Conservation (phyloP, 2,329 filamentous ascomycete species). For the Claviceps lovelessii region DNA sequence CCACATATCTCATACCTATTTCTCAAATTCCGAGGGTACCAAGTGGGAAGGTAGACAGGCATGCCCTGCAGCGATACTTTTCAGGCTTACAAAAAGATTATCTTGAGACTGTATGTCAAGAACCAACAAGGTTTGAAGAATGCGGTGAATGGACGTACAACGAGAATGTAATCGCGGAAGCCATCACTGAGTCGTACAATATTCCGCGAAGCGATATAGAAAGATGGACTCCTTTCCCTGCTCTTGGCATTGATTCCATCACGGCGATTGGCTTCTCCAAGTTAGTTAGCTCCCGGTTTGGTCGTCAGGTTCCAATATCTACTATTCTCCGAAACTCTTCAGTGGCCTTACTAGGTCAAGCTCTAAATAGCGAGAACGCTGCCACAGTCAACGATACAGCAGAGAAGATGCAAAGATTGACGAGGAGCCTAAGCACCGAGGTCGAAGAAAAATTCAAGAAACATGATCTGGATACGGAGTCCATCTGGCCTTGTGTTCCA, state of each 20-base stretch:
- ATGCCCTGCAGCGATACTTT: constrained; percentile 35
- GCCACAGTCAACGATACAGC: not conserved
- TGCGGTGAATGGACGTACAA: constrained; percentile 33
- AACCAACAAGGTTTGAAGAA: constrained; percentile 15
- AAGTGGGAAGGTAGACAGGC: constrained; percentile 61
- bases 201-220: constrained; percentile 33
- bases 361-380: constrained; percentile 3
- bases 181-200: constrained; percentile 37
- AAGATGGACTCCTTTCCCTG: constrained; percentile 58
- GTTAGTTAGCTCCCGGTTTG: constrained; percentile 32
- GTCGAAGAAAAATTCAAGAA: not conserved
- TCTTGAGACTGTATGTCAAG: constrained; percentile 24
- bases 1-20: constrained; percentile 57
- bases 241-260: constrained; percentile 72
- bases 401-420: constrained; percentile 14
- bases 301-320: constrained; percentile 47
- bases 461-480: constrained; percentile 26
- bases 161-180: constrained; percentile 42
- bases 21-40: constrained; percentile 53
- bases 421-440: constrained; percentile 1
- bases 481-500: constrained; percentile 67
- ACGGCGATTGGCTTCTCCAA: constrained; percentile 59
- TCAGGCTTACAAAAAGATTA: constrained; percentile 27
- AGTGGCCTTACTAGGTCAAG: constrained; percentile 43
- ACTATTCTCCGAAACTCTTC: constrained; percentile 54